These are phyloP conservation scores for Ceratocystis huliohia DNA, from an alignment of 2,329 filamentous ascomycete species.

Conservation along the genomic window DNA sequence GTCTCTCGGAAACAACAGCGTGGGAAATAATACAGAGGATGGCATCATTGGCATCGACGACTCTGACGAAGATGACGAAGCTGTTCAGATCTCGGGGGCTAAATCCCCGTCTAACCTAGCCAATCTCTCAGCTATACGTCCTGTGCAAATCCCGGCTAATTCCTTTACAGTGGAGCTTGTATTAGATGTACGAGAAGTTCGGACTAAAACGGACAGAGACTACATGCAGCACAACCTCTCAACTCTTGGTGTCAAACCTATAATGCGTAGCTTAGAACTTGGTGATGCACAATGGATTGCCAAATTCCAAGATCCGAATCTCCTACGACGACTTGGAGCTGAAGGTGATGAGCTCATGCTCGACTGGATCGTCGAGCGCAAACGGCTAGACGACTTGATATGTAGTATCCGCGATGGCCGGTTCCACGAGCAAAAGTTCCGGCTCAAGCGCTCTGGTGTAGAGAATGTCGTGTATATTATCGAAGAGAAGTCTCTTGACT, in stretches of 20 bases:
- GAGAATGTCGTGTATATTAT: constrained; percentile 67
- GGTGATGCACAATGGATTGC: constrained; percentile 73
- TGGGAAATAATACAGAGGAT: too few species aligned
- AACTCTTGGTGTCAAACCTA: constrained; percentile 51
- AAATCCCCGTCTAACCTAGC: not conserved
- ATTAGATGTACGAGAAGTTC: constrained; percentile 62
- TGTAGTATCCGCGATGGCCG: constrained; percentile 69
- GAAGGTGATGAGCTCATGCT: constrained; percentile 60
- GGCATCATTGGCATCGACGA: not conserved
- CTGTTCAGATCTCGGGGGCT: not conserved
- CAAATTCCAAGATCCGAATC: constrained; percentile 48
- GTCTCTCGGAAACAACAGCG: not conserved
- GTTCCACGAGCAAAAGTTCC: constrained; percentile 76
- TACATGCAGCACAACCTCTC: constrained; percentile 62
- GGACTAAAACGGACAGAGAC: constrained; percentile 58
- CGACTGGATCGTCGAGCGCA: constrained; percentile 71
- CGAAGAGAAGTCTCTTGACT: constrained; percentile 55
- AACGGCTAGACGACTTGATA: constrained; percentile 68
- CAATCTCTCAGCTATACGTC: constrained; percentile 38
- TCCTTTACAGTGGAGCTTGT: constrained; percentile 61
- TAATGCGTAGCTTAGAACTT: constrained; percentile 56
- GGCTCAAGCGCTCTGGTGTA: constrained; percentile 58
- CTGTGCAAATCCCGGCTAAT: constrained; percentile 49
- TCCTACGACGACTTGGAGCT: constrained; percentile 43
- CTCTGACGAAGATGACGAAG: not conserved